Conservation (phyloP, 192 early-diverging fungal species). For the Coemansia sp. region DNA sequence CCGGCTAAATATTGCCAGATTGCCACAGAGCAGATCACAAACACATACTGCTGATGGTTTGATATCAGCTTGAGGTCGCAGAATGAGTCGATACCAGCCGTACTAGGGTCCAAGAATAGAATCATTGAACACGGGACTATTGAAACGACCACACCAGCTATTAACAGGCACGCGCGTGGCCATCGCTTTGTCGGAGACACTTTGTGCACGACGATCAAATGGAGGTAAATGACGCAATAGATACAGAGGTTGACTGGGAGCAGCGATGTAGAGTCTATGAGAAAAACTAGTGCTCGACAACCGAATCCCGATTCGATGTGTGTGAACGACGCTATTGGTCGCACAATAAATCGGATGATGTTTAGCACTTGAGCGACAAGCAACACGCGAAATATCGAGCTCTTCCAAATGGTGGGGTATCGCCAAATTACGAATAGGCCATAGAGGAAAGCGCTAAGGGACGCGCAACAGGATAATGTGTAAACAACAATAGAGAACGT, state of each 20-base stretch:
- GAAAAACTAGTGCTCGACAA: constrained; percentile 25
- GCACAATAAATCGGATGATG: constrained; percentile 21
- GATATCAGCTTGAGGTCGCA: constrained; percentile 5
- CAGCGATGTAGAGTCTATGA: constrained; percentile 10
- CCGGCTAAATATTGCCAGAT: constrained; percentile 36
- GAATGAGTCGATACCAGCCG: neutral
- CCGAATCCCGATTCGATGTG: constrained; percentile 12
- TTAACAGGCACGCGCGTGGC: constrained; percentile 20
- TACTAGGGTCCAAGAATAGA: constrained; percentile 14
- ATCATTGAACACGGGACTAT: constrained; percentile 17
- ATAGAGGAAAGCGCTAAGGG: constrained; percentile 24
- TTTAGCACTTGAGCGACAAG: constrained; percentile 34
- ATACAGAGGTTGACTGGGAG: constrained; percentile 22
- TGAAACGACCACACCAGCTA: constrained; percentile 5
- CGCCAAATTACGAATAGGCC: constrained; percentile 6
- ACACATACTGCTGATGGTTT: constrained; percentile 10
- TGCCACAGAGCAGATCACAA: neutral
- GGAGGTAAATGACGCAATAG: constrained; percentile 42
- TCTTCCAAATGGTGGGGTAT: constrained; percentile 14
- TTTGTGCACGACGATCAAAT: constrained; percentile 34
- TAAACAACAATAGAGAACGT: constrained; percentile 1
- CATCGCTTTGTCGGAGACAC: constrained; percentile 24
- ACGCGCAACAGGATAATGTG: constrained; percentile 2
- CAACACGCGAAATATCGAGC: constrained; percentile 30
- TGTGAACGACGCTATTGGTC: constrained; percentile 8